phyloP scores from a whole-genome alignment of 768 basidiomycete genomes.

The Macrolepiota dolichaula region DNA sequence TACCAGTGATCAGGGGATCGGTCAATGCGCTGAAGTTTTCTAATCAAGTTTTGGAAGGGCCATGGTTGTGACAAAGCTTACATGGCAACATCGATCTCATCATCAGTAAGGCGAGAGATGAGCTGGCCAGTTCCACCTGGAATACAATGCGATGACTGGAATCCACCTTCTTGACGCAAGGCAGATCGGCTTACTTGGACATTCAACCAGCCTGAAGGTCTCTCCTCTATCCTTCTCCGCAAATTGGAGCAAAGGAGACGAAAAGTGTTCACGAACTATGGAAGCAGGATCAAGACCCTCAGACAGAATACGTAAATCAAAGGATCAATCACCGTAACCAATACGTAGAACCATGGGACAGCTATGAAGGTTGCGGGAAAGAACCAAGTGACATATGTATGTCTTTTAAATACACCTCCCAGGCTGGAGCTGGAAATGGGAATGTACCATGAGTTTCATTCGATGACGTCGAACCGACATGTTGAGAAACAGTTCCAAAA shows the following conservation, averaged over 20 bases:
- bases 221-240: slow-evolving; percentile 61
- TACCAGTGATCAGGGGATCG: slow-evolving; percentile 87
- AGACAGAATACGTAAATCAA: not conserved
- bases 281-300: not conserved
- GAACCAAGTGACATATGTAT: too few species aligned
- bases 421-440: too few species aligned
- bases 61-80: slow-evolving; percentile 20
- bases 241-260: slow-evolving; percentile 87
- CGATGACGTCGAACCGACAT: too few species aligned
- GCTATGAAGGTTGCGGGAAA: too few species aligned
- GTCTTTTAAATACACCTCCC: too few species aligned
- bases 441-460: too few species aligned
- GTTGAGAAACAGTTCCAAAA: too few species aligned
- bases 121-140: slow-evolving; percentile 84
- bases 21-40: slow-evolving; percentile 62
- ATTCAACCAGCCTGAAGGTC: slow-evolving; percentile 84
- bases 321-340: slow-evolving; percentile 44
- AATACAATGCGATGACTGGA: slow-evolving; percentile 5
- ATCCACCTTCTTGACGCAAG: not conserved
- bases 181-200: slow-evolving; percentile 60
- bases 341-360: slow-evolving; percentile 33
- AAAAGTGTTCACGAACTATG: slow-evolving; percentile 85
- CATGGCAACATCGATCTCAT: slow-evolving; percentile 85
- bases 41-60: not conserved
- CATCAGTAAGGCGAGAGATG: slow-evolving; percentile 67